A percentile compares a stretch with the other conserved stretches of the same genome.
Conservation (phyloP, 108 stramenopile species). For the Skeletonema marinoi region DNA sequence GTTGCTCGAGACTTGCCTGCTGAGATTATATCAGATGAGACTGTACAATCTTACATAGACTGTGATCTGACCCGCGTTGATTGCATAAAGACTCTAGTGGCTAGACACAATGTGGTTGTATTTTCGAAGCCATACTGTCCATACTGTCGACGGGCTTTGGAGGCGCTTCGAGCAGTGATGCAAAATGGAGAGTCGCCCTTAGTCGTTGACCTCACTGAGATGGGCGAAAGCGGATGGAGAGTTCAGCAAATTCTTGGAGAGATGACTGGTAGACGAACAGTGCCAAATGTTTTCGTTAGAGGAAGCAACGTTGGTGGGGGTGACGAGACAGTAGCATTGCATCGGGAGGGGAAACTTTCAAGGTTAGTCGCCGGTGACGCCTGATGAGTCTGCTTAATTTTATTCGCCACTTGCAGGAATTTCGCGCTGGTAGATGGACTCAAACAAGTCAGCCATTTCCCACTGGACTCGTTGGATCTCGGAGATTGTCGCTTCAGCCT, state of each 20-base stretch:
- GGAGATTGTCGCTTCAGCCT: constrained; percentile 52
- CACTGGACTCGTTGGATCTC: constrained; percentile 43
- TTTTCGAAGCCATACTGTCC: constrained; percentile 84
- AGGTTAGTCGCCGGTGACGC: background rate
- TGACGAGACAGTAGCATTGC: constrained; percentile 62
- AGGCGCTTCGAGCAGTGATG: constrained; percentile 46
- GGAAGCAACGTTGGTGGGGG: constrained; percentile 85
- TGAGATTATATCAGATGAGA: background rate
- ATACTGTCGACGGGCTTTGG: constrained; percentile 62
- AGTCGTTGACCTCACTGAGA: constrained; percentile 60
- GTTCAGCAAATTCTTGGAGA: constrained; percentile 63
- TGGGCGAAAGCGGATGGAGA: constrained; percentile 29
- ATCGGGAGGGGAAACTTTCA: constrained; percentile 10
- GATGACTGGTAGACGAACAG: constrained; percentile 88
- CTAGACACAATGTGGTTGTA: constrained; percentile 68
- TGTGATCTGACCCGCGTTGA: constrained; percentile 55
- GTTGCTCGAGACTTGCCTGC: background rate
- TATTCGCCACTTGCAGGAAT: background rate
- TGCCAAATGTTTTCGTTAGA: constrained; percentile 91
- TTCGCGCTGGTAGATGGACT: background rate
- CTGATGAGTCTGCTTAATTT: background rate
- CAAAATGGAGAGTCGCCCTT: constrained; percentile 36
- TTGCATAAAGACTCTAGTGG: constrained; percentile 57
- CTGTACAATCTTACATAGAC: constrained; percentile 9
- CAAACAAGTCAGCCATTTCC: constrained; percentile 53